Evolutionary conservation across 78 protist genomes (phyloP).

Genomic region (Dictyostelium firmibasis): DNA sequence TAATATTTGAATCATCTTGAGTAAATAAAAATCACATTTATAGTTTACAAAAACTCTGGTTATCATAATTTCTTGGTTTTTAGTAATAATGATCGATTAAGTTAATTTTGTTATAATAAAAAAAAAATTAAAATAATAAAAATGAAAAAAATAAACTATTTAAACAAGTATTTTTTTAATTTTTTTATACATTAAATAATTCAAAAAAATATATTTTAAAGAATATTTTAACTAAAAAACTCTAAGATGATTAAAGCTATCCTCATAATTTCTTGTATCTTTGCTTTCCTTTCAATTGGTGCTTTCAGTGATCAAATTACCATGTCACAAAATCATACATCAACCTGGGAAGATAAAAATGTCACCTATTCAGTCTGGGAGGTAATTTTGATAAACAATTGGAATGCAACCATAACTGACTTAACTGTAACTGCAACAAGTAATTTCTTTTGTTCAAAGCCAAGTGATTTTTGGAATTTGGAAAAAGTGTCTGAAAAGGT

Average conservation of each 20-base stretch:
- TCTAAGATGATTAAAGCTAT: neutral
- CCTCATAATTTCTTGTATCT: neutral
- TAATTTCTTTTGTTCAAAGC: neutral
- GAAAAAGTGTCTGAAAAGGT: neutral
- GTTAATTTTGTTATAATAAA: neutral
- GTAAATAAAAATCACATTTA: neutral
- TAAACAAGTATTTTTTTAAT: neutral
- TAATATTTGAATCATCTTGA: neutral
- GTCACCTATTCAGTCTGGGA: neutral
- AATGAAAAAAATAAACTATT: neutral
- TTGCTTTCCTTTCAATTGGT: neutral
- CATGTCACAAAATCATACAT: neutral
- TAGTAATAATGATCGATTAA: neutral
- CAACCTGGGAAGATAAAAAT: neutral
- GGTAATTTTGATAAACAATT: neutral
- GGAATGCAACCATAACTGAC: neutral
- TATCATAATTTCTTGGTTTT: neutral
- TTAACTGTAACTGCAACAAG: neutral
- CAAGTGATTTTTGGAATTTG: neutral
- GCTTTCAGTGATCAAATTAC: neutral
- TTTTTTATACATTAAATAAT: too few species aligned
- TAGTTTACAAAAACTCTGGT: neutral
- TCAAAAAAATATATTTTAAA: neutral
- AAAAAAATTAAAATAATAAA: neutral
- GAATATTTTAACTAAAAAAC: neutral